Evolutionary conservation across 2,329 filamentous ascomycete species (phyloP).

Genomic region (Colletotrichum tropicale): DNA sequence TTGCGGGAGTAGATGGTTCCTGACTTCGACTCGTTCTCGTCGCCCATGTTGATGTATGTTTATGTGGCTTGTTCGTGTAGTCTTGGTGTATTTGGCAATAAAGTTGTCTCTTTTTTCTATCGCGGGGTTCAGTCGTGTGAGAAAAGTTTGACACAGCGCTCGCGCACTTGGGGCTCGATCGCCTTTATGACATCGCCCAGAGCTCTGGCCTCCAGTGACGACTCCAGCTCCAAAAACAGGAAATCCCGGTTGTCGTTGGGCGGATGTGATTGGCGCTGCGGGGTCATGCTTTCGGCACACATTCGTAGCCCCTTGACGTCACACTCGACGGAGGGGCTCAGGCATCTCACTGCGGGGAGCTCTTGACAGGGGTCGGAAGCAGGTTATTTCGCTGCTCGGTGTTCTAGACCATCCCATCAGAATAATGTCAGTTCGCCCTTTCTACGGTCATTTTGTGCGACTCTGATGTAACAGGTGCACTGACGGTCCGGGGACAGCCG

Average conservation of each 20-base stretch:
- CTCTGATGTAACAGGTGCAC: slow-evolving; percentile 19
- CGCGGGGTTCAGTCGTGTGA: background rate
- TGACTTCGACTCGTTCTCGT: slow-evolving; percentile 1
- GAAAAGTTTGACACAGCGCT: background rate
- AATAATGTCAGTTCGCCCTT: background rate
- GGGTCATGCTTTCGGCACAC: background rate
- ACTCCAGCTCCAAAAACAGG: slow-evolving; percentile 9
- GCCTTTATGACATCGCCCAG: slow-evolving; percentile 13
- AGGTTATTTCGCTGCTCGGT: slow-evolving; percentile 2
- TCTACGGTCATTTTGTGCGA: background rate
- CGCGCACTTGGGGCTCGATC: background rate
- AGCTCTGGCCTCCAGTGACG: slow-evolving; percentile 18
- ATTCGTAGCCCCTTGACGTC: slow-evolving; percentile 13
- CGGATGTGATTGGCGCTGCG: background rate
- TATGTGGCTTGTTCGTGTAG: background rate
- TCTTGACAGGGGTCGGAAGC: slow-evolving; percentile 13
- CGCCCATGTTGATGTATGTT: background rate
- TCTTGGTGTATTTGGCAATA: background rate
- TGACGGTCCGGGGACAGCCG: slow-evolving; percentile 6
- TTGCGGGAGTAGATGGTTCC: slow-evolving; percentile 35
- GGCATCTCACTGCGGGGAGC: slow-evolving; percentile 1
- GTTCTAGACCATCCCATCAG: slow-evolving; percentile 2
- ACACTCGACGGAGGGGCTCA: slow-evolving; percentile 2
- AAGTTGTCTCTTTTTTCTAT: background rate
- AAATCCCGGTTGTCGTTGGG: background rate